phyloP scores from a whole-genome alignment of 441 rosid species.

The Syzygium syzygioides region DNA sequence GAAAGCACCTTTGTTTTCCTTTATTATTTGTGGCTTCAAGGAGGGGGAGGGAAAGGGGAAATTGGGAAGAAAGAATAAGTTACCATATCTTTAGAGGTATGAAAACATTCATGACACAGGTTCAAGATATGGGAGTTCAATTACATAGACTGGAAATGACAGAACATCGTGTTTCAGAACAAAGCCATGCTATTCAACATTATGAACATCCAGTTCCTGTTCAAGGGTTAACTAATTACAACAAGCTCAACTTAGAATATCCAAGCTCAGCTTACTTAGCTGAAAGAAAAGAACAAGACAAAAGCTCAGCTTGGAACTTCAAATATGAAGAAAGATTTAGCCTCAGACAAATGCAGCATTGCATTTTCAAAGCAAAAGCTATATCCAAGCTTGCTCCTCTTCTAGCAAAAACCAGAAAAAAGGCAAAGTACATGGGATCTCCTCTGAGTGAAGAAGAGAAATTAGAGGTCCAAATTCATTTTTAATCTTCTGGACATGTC shows the following conservation, averaged over 20 bases:
- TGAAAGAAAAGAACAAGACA: neutral
- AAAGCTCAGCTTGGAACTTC: neutral
- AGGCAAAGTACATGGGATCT: neutral
- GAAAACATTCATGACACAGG: neutral
- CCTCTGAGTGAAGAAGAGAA: neutral
- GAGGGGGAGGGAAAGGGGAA: neutral
- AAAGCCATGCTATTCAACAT: neutral
- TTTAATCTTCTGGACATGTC: neutral
- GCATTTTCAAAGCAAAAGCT: neutral
- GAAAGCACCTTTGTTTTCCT: neutral
- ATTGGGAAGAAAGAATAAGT: neutral
- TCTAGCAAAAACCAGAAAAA: neutral
- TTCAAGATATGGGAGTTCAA: neutral
- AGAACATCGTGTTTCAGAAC: neutral
- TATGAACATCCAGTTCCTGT: neutral
- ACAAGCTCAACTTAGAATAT: neutral
- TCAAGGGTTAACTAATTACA: neutral
- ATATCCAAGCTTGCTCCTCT: neutral
- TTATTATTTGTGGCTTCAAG: neutral
- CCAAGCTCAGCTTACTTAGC: neutral
- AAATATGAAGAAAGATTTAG: neutral
- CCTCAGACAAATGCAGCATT: neutral
- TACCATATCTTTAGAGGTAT: neutral
- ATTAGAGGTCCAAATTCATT: neutral
- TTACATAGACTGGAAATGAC: neutral